phyloP scores from a whole-genome alignment of 2,329 filamentous ascomycete genomes.

The Penicillium crustosum region DNA sequence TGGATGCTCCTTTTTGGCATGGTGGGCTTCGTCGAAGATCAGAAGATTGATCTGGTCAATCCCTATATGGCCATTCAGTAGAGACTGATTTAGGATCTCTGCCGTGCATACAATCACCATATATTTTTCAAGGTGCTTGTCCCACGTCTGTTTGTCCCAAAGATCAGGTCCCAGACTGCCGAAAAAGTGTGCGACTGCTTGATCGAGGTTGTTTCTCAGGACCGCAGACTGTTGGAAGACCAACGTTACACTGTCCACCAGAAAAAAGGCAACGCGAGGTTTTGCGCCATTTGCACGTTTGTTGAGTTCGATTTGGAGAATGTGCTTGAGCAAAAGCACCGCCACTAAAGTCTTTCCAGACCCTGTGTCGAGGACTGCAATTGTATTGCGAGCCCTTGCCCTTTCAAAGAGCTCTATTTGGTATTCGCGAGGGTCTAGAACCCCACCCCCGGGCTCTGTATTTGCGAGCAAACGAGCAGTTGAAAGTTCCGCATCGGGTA shows the following conservation, averaged over 20 bases:
- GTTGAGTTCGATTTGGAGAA: slow-evolving; percentile 74
- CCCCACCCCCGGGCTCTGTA: slow-evolving; percentile 58
- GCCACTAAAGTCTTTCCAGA: slow-evolving; percentile 97
- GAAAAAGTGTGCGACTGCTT: slow-evolving; percentile 70
- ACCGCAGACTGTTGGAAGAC: slow-evolving; percentile 88
- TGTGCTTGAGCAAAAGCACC: slow-evolving; percentile 74
- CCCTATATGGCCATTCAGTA: slow-evolving; percentile 73
- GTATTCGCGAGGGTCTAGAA: slow-evolving; percentile 80
- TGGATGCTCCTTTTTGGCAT: slow-evolving; percentile 89
- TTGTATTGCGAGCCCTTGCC: slow-evolving; percentile 80
- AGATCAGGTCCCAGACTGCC: slow-evolving; percentile 66
- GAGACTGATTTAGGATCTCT: slow-evolving; percentile 75
- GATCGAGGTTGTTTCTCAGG: slow-evolving; percentile 75
- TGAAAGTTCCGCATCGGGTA: slow-evolving; percentile 52
- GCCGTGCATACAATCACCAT: slow-evolving; percentile 92
- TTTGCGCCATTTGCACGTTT: slow-evolving; percentile 60
- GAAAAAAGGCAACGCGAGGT: slow-evolving; percentile 75
- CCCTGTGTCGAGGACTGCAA: slow-evolving; percentile 88
- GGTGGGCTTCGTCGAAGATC: slow-evolving; percentile 94
- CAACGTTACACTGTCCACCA: slow-evolving; percentile 86
- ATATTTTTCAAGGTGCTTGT: slow-evolving; percentile 59
- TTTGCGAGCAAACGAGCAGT: slow-evolving; percentile 55
- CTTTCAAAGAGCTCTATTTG: slow-evolving; percentile 88
- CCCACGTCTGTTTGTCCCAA: slow-evolving; percentile 62
- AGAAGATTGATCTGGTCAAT: slow-evolving; percentile 86